A percentile compares a stretch with the other conserved stretches of the same genome.
Evolutionary conservation across 2,329 filamentous ascomycete genomes (phyloP).

Genomic region (Fusarium odoratissimum): DNA sequence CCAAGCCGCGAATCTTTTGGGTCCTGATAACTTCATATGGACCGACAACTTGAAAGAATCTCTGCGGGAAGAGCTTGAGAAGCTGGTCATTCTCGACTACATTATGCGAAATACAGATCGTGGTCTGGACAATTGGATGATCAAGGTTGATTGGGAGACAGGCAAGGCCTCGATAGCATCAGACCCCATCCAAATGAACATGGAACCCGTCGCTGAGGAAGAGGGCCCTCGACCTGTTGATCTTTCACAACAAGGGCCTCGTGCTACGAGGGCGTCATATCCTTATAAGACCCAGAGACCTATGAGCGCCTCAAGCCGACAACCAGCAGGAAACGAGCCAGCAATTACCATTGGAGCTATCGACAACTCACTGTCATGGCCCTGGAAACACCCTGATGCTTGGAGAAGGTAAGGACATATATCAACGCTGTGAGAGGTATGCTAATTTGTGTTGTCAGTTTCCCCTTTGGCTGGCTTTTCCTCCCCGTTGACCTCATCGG

Average conservation of each 20-base stretch:
- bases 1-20: constrained; percentile 63
- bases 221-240: constrained; percentile 72
- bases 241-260: constrained; percentile 55
- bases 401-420: constrained; percentile 65
- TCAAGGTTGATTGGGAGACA: constrained; percentile 89
- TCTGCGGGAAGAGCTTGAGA: constrained; percentile 95
- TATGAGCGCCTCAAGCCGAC: constrained; percentile 78
- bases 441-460: constrained; percentile 64
- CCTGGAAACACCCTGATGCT: constrained; percentile 98
- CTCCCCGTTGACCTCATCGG: constrained; percentile 96
- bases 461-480: constrained; percentile 98
- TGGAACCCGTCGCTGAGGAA: constrained; percentile 60
- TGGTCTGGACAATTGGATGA: constrained; percentile 99
- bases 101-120: constrained; percentile 99
- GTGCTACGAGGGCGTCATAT: constrained; percentile 61
- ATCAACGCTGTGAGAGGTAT: neutral
- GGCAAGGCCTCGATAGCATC: constrained; percentile 87
- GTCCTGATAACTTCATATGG: constrained; percentile 78
- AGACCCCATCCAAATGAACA: constrained; percentile 78
- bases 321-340: constrained; percentile 60
- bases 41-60: constrained; percentile 88
- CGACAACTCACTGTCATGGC: constrained; percentile 98
- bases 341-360: constrained; percentile 88
- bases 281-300: constrained; percentile 84
- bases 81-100: constrained; percentile 96